Percentiles rank a stretch among this genome's conserved stretches.
phyloP scores from a whole-genome alignment of 2,329 filamentous ascomycete genomes.

The Magnaporthiopsis poae region DNA sequence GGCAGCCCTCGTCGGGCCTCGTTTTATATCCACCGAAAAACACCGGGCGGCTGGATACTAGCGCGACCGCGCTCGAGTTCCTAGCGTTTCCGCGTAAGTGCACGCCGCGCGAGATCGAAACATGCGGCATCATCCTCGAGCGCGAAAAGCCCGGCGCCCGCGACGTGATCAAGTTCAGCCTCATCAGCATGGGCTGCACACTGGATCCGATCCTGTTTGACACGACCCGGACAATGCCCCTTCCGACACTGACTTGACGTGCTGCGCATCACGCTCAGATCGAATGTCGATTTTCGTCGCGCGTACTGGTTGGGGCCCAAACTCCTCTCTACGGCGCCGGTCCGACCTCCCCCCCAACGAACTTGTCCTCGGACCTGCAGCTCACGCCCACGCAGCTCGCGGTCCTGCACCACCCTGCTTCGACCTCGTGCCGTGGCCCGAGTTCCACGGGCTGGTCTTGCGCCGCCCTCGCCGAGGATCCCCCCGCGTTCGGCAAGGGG shows the following conservation, averaged over 20 bases:
- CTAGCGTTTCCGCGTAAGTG: constrained; percentile 3
- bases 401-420: constrained; percentile 9
- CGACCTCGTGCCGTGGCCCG: constrained; percentile 9
- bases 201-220: constrained; percentile 6
- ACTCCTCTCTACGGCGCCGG: constrained; percentile 3
- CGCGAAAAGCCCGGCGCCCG: constrained; percentile 9
- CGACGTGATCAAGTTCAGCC: constrained; percentile 10
- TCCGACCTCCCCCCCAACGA: neutral
- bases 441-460: constrained; percentile 8
- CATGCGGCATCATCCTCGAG: constrained; percentile 7
- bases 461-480: constrained; percentile 6
- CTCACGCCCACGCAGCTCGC: constrained; percentile 8
- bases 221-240: constrained; percentile 6
- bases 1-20: neutral
- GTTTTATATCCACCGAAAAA: neutral
- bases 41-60: neutral
- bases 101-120: constrained; percentile 4
- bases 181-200: constrained; percentile 8
- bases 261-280: neutral
- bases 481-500: constrained; percentile 9
- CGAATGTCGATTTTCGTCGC: neutral
- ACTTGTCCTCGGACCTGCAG: constrained; percentile 2
- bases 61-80: constrained; percentile 6
- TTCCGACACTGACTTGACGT: constrained; percentile 5
- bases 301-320: constrained; percentile 6